Conservation (phyloP, 1,284 basidiomycete genomes). For the Cystobasidiaceae sp. region DNA sequence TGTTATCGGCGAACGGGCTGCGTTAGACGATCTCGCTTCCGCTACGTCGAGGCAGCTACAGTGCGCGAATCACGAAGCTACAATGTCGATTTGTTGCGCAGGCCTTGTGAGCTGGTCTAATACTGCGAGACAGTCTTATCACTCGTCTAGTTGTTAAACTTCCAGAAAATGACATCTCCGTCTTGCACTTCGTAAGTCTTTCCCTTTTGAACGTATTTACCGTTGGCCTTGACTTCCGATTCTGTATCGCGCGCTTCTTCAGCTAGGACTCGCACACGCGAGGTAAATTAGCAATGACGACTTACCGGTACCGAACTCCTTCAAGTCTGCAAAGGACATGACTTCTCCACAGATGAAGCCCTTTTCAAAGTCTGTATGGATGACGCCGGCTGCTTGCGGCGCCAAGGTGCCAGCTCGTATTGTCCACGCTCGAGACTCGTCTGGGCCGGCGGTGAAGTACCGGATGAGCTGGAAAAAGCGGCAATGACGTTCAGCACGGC, state of each 20-base stretch:
- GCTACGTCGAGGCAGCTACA: no score
- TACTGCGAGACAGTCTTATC: no score
- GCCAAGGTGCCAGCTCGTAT: constrained; percentile 90
- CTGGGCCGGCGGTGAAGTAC: constrained; percentile 95
- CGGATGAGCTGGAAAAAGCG: constrained; percentile 66
- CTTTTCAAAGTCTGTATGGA: constrained; percentile 95
- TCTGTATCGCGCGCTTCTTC: no score
- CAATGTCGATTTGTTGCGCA: no score
- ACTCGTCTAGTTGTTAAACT: constrained; percentile 22
- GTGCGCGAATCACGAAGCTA: no score
- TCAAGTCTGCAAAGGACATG: constrained; percentile 86
- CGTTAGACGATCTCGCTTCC: no score
- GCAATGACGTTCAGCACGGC: neutral
- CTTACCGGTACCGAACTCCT: constrained; percentile 68
- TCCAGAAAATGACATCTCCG: constrained; percentile 47
- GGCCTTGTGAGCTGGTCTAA: no score
- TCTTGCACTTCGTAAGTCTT: constrained; percentile 76
- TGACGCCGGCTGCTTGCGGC: constrained; percentile 95
- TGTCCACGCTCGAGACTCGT: constrained; percentile 97
- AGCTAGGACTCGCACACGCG: no score
- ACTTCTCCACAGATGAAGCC: constrained; percentile 99
- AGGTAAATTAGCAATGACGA: no score
- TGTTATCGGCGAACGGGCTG: no score
- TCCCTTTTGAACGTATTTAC: constrained; percentile 92
- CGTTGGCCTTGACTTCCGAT: constrained; percentile 80